Evolutionary conservation across 306 rosid species (phyloP).

Genomic region (Cercis canadensis): DNA sequence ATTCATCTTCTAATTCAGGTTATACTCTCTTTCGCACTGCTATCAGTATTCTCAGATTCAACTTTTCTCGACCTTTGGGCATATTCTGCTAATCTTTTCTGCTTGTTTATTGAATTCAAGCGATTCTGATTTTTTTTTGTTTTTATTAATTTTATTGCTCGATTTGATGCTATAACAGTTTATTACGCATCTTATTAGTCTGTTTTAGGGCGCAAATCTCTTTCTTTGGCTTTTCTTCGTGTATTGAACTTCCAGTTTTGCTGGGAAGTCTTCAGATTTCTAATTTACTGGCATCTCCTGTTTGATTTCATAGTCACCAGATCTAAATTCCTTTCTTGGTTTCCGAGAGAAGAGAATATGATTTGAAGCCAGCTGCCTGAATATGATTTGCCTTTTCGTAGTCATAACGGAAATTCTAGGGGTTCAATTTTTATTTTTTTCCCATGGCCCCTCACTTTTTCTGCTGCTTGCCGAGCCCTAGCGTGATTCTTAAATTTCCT

Average conservation of each 20-base stretch:
- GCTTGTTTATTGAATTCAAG: conserved; percentile 24
- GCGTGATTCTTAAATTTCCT: neutral
- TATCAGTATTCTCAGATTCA: neutral
- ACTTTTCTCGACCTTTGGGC: neutral
- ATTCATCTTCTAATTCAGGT: conserved; percentile 36
- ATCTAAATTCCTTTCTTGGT: conserved; percentile 33
- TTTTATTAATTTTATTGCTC: neutral
- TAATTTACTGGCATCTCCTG: conserved; percentile 15
- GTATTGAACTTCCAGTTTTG: conserved; percentile 6
- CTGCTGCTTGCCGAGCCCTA: neutral
- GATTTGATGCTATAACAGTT: conserved; percentile 11
- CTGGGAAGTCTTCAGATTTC: neutral
- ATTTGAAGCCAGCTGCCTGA: neutral
- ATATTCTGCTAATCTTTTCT: neutral
- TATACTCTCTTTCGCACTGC: neutral
- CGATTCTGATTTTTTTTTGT: neutral
- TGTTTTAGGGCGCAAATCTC: neutral
- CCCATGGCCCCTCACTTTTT: neutral
- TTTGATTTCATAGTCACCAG: conserved; percentile 31
- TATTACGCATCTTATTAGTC: neutral
- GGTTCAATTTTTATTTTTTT: neutral
- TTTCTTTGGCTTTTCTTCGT: neutral
- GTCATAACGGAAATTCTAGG: neutral
- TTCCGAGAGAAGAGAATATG: conserved; percentile 3
- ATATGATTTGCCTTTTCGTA: neutral